Percentiles rank a stretch among this genome's conserved stretches.
These are phyloP conservation scores for Rubia balearica DNA, from an alignment of 305 asterid genomes.

Conservation along the genomic window DNA sequence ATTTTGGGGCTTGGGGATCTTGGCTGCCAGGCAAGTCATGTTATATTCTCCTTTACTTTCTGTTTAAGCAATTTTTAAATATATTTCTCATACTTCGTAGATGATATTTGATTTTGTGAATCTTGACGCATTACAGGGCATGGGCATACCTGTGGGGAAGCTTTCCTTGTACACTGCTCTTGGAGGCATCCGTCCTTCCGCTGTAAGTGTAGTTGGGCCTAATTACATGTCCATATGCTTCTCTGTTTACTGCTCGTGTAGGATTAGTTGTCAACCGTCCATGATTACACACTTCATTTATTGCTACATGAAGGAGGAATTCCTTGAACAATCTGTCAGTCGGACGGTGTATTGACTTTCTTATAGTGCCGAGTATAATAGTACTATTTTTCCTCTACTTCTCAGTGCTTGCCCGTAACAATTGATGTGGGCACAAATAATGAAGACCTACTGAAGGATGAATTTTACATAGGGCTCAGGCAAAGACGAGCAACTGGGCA, in stretches of 20 bases:
- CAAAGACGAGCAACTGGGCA: slow-evolving; percentile 91
- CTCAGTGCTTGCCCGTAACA: slow-evolving; percentile 86
- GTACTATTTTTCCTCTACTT: slow-evolving; percentile 7
- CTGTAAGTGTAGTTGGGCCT: slow-evolving; percentile 44
- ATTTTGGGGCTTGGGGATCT: slow-evolving; percentile 98
- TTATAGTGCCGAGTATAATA: neutral
- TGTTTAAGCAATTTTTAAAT: neutral
- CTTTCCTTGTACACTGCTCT: slow-evolving; percentile 91
- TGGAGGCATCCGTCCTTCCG: slow-evolving; percentile 91
- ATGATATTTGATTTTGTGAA: slow-evolving; percentile 8
- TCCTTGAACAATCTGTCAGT: neutral
- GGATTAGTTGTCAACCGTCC: too few species aligned
- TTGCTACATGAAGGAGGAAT: neutral
- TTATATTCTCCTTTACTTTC: slow-evolving; percentile 1
- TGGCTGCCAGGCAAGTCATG: slow-evolving; percentile 75
- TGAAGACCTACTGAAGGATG: slow-evolving; percentile 67
- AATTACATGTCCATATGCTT: neutral
- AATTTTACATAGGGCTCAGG: slow-evolving; percentile 89
- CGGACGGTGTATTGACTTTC: neutral
- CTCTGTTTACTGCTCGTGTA: neutral
- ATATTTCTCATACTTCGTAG: neutral
- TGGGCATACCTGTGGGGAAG: slow-evolving; percentile 98
- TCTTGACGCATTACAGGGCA: slow-evolving; percentile 51
- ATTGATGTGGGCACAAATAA: slow-evolving; percentile 97
- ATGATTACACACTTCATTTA: neutral